Evolutionary conservation across 805 yeast genomes (phyloP).

Genomic region (Pichia nakasei): DNA sequence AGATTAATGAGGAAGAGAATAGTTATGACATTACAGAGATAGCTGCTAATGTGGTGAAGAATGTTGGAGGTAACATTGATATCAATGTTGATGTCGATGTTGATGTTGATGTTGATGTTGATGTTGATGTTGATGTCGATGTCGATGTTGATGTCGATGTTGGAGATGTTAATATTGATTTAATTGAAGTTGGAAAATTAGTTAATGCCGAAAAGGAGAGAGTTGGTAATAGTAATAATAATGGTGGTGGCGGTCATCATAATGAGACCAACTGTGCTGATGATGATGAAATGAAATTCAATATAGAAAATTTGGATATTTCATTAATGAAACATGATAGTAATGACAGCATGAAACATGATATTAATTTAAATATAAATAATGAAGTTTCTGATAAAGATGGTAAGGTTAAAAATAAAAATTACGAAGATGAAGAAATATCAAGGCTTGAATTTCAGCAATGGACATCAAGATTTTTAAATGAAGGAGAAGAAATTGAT

Average conservation of each 20-base stretch:
- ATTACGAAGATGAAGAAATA: conserved; percentile 32
- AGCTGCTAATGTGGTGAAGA: not conserved
- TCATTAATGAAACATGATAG: no score
- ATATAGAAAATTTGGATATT: conserved; percentile 3
- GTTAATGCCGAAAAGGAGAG: not conserved
- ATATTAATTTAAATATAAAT: not conserved
- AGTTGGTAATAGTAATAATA: no score
- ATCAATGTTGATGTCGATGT: not conserved
- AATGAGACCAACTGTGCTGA: no score
- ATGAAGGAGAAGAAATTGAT: conserved; percentile 21
- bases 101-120: not conserved
- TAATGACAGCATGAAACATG: no score
- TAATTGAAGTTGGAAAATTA: not conserved
- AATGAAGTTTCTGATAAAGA: conserved; percentile 11
- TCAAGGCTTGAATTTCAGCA: conserved; percentile 42
- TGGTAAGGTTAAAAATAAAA: conserved; percentile 18
- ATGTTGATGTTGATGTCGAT: not conserved
- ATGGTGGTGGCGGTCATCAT: no score
- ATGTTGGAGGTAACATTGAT: not conserved
- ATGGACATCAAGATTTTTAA: conserved; percentile 43
- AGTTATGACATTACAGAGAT: not conserved
- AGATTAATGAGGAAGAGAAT: not conserved
- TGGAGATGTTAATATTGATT: not conserved
- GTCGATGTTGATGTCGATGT: not conserved
- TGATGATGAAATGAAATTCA: not conserved